Base-by-base conservation (phyloP, 2,329 filamentous ascomycete species). In the Aschersonia sp. region DNA sequence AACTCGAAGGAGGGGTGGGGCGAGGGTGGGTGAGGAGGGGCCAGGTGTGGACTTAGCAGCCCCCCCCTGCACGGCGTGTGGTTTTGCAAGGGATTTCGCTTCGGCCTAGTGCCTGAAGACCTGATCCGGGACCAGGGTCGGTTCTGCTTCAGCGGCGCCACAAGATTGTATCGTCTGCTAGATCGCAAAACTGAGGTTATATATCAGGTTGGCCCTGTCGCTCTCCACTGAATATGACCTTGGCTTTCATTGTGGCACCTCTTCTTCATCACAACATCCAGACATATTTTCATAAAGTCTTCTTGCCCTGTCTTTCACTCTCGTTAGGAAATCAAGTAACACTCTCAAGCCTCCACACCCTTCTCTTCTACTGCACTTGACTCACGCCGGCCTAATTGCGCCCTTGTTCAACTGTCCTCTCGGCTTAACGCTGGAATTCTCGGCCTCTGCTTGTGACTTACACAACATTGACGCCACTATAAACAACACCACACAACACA, bases 181-280 rank as follows among this genome's bases (percentile, higher is more conserved):
- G 42, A 47, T 45, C 43, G 43, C 43, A 31, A 42, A 45, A 30
- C n/a, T 32, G 30, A 22, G 39, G 14, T 12, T 48, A 37, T 48
- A 48, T 48, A 48, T 48, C 47, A 48, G 43, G 43, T 45, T 48
- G 47, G 47, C 35, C 46, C 46, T 45, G 47, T 48, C 46, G 41
- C 46, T 45, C 47, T 45, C 39, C 43, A 42, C 43, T 32, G 9
- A 29, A 29, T 5, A n/a, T n/a, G 8, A 30, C 4, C n/a, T 32
- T 45, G 7, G 30, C 29, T 45, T 14, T 14, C 9, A 30, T 42
- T 48, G 39, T 35, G 47, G 40, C 43, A 32, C 37, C 31, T 31
- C 41, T 5, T 14, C 35, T 48, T 29, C 29, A n/a, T 35, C 22
- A 11, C 6, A 37, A 4, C 41, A 42, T 42, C 30, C 30, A 30